A percentile compares a stretch with the other conserved stretches of the same genome.
Evolutionary conservation across 2,329 filamentous ascomycete species (phyloP).

Genomic region (Pyrenophora seminiperda): DNA sequence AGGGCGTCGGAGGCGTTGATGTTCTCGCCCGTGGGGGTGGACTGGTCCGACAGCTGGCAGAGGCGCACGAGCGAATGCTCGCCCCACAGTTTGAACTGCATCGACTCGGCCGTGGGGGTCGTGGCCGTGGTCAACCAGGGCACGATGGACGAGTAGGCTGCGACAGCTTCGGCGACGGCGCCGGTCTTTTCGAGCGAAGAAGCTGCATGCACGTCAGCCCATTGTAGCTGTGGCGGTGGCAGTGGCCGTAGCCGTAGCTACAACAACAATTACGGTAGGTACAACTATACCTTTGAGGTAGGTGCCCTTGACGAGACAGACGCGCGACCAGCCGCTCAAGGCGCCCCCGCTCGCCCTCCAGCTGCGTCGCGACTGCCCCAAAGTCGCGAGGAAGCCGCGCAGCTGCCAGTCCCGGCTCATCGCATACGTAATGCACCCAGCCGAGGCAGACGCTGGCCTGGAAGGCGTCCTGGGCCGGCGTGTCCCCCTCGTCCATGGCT

Average conservation of each 20-base stretch:
- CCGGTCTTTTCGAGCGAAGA: constrained; percentile 53
- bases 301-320: constrained; percentile 77
- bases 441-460: constrained; percentile 83
- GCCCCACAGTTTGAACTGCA: constrained; percentile 75
- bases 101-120: constrained; percentile 54
- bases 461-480: constrained; percentile 62
- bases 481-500: constrained; percentile 48
- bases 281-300: constrained; percentile 76
- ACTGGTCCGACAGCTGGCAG: constrained; percentile 70
- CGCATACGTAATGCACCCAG: constrained; percentile 81
- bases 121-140: constrained; percentile 64
- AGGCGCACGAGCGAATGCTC: constrained; percentile 77
- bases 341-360: constrained; percentile 42
- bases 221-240: no score
- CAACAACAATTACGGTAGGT: no score
- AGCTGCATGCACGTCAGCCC: constrained; percentile 43
- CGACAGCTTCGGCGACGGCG: constrained; percentile 62
- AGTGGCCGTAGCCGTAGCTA: no score
- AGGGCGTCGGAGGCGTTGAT: constrained; percentile 48
- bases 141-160: constrained; percentile 69
- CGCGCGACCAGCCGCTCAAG: constrained; percentile 75
- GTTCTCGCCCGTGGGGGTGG: constrained; percentile 48
- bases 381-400: constrained; percentile 68
- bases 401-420: constrained; percentile 68
- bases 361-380: constrained; percentile 38